Conservation (phyloP, 2,329 filamentous ascomycete species). For the Ophiocordyceps unilateralis region DNA sequence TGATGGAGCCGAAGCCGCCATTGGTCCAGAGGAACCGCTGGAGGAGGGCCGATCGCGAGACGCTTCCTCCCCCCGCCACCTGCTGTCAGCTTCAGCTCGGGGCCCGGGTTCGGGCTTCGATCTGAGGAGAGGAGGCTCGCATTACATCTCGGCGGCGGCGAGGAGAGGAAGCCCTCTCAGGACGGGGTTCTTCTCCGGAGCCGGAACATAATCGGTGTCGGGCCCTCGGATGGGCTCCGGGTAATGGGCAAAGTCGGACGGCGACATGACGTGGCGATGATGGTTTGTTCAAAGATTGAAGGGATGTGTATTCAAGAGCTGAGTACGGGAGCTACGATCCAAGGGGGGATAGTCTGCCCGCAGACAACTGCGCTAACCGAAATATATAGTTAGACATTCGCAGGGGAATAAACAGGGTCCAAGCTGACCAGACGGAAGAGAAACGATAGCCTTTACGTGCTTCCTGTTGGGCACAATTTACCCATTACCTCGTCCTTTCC, state of each 20-base stretch:
- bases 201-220: constrained; percentile 16
- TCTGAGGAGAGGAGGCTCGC: neutral
- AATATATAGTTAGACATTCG: too few relatives aligned
- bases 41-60: constrained; percentile 41
- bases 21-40: constrained; percentile 54
- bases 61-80: constrained; percentile 18
- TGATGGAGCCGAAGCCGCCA: constrained; percentile 35
- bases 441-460: too few relatives aligned
- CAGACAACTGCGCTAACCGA: too few relatives aligned
- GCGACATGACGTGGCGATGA: constrained; percentile 7
- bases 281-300: neutral
- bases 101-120: neutral
- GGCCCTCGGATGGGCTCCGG: constrained; percentile 19
- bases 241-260: constrained; percentile 23
- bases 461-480: too few relatives aligned
- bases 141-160: constrained; percentile 4
- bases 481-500: too few relatives aligned
- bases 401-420: too few relatives aligned
- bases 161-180: constrained; percentile 47
- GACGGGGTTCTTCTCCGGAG: constrained; percentile 45
- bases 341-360: too few relatives aligned
- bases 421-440: too few relatives aligned
- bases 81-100: neutral
- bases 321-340: too few relatives aligned
- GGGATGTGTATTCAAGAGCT: too few relatives aligned